Evolutionary conservation across 2,329 filamentous ascomycete species (phyloP).

Genomic region (Waltergamsia citrina): DNA sequence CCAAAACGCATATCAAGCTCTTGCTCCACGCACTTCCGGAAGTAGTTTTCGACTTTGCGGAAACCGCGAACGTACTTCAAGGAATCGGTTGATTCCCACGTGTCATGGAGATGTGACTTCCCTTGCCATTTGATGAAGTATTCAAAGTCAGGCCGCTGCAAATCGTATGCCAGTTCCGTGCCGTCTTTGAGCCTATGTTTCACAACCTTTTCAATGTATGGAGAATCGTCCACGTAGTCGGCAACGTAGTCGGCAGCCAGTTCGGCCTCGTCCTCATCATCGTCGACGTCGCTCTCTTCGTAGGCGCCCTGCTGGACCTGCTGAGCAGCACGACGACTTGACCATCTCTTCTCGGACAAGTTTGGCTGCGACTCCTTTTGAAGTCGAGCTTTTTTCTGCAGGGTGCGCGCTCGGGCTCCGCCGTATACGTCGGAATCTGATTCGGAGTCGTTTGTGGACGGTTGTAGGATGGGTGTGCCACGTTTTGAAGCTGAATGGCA

Average conservation of each 20-base stretch:
- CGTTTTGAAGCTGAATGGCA: conserved; percentile 45
- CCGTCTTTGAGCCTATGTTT: conserved; percentile 74
- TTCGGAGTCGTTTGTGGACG: conserved; percentile 51
- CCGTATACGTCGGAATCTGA: conserved; percentile 70
- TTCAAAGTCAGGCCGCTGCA: conserved; percentile 69
- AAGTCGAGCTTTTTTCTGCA: conserved; percentile 69
- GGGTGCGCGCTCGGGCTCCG: conserved; percentile 58
- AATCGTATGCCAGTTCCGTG: conserved; percentile 46
- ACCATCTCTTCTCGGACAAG: conserved; percentile 80
- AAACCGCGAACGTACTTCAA: conserved; percentile 73
- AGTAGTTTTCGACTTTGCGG: conserved; percentile 91
- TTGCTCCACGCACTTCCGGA: conserved; percentile 69
- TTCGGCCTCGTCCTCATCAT: conserved; percentile 48
- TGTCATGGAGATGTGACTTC: conserved; percentile 89
- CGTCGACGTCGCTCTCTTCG: conserved; percentile 57
- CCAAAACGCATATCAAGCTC: conserved; percentile 72
- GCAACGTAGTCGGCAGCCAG: conserved; percentile 58
- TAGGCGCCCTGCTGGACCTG: conserved; percentile 56
- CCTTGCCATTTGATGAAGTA: conserved; percentile 95
- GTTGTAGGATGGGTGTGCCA: conserved; percentile 43
- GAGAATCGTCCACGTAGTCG: conserved; percentile 65
- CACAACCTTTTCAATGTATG: conserved; percentile 84
- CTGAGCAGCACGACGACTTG: conserved; percentile 74
- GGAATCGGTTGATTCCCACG: conserved; percentile 76
- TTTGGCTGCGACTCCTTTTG: conserved; percentile 59